Percentiles rank a stretch among this genome's conserved stretches.
phyloP scores from a whole-genome alignment of 352 stramenopile genomes.

The Pseudoperonospora humuli region DNA sequence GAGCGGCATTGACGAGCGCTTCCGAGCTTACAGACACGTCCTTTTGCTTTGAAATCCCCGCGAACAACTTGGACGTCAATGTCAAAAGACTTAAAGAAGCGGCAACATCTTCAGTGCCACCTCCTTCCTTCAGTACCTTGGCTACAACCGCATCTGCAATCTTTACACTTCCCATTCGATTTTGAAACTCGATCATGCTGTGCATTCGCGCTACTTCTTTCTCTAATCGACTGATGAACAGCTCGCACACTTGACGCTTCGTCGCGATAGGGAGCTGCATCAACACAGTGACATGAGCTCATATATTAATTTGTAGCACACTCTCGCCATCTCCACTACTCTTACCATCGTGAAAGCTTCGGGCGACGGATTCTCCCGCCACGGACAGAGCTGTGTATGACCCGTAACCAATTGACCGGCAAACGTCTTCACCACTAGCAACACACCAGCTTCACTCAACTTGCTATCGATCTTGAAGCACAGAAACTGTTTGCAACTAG shows the following conservation, averaged over 20 bases:
- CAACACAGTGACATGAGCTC: neutral
- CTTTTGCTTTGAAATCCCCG: conserved; percentile 4
- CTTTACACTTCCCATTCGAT: conserved; percentile 9
- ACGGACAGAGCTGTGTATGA: conserved; percentile 47
- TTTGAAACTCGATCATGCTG: conserved; percentile 10
- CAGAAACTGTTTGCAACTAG: conserved; percentile 36
- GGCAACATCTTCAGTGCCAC: neutral
- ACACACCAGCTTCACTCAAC: conserved; percentile 33
- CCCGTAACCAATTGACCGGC: conserved; percentile 30
- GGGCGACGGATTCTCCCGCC: conserved; percentile 48
- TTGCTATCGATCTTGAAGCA: conserved; percentile 46
- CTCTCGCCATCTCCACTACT: neutral
- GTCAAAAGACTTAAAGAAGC: conserved; percentile 1
- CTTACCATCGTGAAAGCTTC: conserved; percentile 46
- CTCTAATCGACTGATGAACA: conserved; percentile 17
- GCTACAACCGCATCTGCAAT: conserved; percentile 4
- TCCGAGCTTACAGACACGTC: conserved; percentile 4
- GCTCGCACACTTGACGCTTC: conserved; percentile 25
- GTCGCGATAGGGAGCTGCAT: conserved; percentile 29
- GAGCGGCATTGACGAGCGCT: conserved; percentile 18
- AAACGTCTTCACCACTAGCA: conserved; percentile 33
- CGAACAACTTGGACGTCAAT: conserved; percentile 10
- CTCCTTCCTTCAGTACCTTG: conserved; percentile 15
- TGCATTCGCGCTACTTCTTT: conserved; percentile 7
- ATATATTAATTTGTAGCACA: neutral